Base-by-base conservation (phyloP, 2,329 filamentous ascomycete species). In the Phialemoniopsis sp. region DNA sequence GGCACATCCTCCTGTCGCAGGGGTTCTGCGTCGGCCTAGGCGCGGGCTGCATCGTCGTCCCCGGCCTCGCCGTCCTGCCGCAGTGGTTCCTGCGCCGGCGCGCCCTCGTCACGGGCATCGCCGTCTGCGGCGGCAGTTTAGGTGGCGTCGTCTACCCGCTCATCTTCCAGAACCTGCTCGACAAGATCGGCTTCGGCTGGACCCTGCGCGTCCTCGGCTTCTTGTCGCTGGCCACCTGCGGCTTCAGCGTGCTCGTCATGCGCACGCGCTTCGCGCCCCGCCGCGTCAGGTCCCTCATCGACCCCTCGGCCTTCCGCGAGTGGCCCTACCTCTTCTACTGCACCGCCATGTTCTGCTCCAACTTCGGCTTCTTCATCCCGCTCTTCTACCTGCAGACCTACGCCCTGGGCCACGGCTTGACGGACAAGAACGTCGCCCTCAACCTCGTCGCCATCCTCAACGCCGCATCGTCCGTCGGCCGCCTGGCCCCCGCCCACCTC, bases 1-100 rank as follows among this genome's bases (percentile, higher is more conserved):
- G 58, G 54, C 66, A 70, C 40, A 44, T 66, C 14, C 45, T 71
- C 8, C 52, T 71, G 4, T 50, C 63, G 0, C 67, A 70, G 42
- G 66, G 67, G 6, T 34, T 68, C 21, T 64, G 59, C 42, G 51
- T 64, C 30, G 71, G 70, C 2, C 34, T 70, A 2, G 70, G 70
- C 3, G 57, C 57, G 15, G 67, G 64, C 4, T 55, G 60, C 43
- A 46, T 63, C 14, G 63, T 62, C 32, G 44, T 67, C 5, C 66
- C 66, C 2, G 55, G 54, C 19, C 53, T 69, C 3, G 61, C 65
- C 8, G 51, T 71, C 29, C 50, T 70, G 4, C 49, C 57, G 0
- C 56, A 61, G 28, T 71, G 67, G 47, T 71, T 70, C 44, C 64
- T 64, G 8, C 39, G 45, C 8, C 59, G 57, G 39, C 55, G 62